phyloP scores from a whole-genome alignment of 1,284 basidiomycete species.

The Ganoderma resinaceum region DNA sequence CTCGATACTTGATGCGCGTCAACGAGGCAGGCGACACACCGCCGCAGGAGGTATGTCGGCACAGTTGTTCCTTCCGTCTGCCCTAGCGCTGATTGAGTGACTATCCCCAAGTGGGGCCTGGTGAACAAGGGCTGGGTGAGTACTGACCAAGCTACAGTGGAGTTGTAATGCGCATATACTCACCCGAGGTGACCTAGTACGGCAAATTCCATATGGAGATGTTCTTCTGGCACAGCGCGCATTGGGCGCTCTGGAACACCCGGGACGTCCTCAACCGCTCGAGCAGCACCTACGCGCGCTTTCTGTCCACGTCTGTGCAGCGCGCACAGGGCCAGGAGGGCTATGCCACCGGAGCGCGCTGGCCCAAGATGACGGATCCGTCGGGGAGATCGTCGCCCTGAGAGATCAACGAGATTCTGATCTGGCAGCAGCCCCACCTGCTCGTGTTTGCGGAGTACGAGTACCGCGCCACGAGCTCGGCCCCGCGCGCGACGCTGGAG shows the following conservation, averaged over 20 bases:
- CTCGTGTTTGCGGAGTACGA: slow-evolving; percentile 65
- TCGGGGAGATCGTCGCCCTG: slow-evolving; percentile 62
- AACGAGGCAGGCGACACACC: slow-evolving; percentile 66
- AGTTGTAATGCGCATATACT: not conserved
- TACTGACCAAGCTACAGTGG: not conserved
- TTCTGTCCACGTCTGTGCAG: slow-evolving; percentile 52
- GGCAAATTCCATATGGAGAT: slow-evolving; percentile 70
- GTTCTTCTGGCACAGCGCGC: slow-evolving; percentile 64
- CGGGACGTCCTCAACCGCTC: slow-evolving; percentile 56
- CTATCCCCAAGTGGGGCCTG: slow-evolving; percentile 53
- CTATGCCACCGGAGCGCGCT: slow-evolving; percentile 59
- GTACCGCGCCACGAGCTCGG: slow-evolving; percentile 52
- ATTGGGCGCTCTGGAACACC: slow-evolving; percentile 68
- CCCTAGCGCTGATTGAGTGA: slow-evolving; percentile 4
- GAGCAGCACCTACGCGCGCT: slow-evolving; percentile 52
- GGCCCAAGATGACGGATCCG: slow-evolving; percentile 71
- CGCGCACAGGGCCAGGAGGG: slow-evolving; percentile 59
- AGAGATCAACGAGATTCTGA: slow-evolving; percentile 66
- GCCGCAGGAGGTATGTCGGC: slow-evolving; percentile 58
- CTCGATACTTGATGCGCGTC: slow-evolving; percentile 62
- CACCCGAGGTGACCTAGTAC: slow-evolving; percentile 38
- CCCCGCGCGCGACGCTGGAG: slow-evolving; percentile 43
- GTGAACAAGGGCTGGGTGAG: slow-evolving; percentile 67
- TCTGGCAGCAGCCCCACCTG: slow-evolving; percentile 68
- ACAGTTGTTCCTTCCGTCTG: not conserved